These are phyloP conservation scores for Rhipidocladum racemiflorum DNA, from an alignment of 176 grass and related monocot species.

Conservation along the genomic window DNA sequence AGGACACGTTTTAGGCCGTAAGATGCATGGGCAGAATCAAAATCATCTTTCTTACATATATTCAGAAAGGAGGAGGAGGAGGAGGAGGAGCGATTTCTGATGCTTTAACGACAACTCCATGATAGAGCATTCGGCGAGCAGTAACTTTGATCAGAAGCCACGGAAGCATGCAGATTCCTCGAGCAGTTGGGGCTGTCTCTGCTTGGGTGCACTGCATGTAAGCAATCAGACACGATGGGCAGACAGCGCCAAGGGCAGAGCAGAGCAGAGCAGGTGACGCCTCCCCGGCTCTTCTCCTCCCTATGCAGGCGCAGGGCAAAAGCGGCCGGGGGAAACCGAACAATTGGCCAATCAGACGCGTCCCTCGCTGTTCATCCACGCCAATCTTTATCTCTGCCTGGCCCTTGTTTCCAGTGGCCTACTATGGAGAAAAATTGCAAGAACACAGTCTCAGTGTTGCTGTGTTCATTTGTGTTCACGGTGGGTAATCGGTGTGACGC, in stretches of 20 bases:
- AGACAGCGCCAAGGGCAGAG: not conserved
- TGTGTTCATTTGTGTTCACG: too few relatives aligned
- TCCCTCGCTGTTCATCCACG: not conserved
- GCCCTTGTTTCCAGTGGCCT: too few relatives aligned
- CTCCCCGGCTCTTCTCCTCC: not conserved
- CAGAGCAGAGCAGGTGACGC: not conserved
- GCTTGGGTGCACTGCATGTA: not conserved
- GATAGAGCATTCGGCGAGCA: not conserved
- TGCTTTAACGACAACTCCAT: not conserved
- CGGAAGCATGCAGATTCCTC: not conserved
- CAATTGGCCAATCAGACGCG: not conserved
- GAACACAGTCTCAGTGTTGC: too few relatives aligned
- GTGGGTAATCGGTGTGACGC: too few relatives aligned
- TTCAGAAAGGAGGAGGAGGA: not conserved
- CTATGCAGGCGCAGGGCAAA: not conserved
- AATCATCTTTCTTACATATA: not conserved
- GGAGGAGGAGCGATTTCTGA: not conserved
- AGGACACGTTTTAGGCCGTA: not conserved
- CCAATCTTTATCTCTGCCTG: not conserved
- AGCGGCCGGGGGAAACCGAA: conserved; percentile 13
- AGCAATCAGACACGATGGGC: not conserved
- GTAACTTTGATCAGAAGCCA: not conserved
- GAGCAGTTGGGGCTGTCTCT: not conserved
- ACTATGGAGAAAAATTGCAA: too few relatives aligned
- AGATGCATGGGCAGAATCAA: not conserved